phyloP scores from a whole-genome alignment of 805 yeast species.

The Candida vartiovaarae region DNA sequence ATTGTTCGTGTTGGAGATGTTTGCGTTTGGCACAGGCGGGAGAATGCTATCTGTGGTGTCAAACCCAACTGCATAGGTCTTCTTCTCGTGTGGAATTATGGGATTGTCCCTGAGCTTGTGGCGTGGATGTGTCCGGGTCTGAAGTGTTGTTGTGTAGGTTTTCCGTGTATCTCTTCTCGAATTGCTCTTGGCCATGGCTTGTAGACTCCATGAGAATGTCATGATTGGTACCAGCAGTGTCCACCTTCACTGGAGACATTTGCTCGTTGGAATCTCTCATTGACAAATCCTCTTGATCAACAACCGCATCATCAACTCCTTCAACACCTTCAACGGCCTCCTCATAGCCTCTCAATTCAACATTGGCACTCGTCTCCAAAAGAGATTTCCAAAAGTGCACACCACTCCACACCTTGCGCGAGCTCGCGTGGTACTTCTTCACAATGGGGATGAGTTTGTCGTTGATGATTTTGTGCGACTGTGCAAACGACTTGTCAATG shows the following conservation, averaged over 20 bases:
- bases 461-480: constrained; percentile 60
- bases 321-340: constrained; percentile 24
- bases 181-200: constrained; percentile 14
- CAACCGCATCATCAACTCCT: neutral
- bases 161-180: constrained; percentile 12
- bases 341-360: constrained; percentile 48
- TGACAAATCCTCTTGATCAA: constrained; percentile 2
- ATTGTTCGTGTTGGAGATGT: constrained; percentile 17
- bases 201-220: constrained; percentile 19
- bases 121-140: neutral
- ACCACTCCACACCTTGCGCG: constrained; percentile 57
- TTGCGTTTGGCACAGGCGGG: constrained; percentile 21
- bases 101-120: constrained; percentile 14
- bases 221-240: constrained; percentile 7
- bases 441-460: constrained; percentile 65
- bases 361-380: constrained; percentile 69
- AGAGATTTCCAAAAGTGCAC: constrained; percentile 72
- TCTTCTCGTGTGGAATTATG: constrained; percentile 20
- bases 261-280: constrained; percentile 20
- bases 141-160: constrained; percentile 2
- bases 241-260: constrained; percentile 22
- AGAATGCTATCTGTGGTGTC: constrained; percentile 24
- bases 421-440: constrained; percentile 48
- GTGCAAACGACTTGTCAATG: constrained; percentile 66
- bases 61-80: constrained; percentile 9